Conservation (phyloP, 306 rosid species). For the Hylodesmum podocarpum region DNA sequence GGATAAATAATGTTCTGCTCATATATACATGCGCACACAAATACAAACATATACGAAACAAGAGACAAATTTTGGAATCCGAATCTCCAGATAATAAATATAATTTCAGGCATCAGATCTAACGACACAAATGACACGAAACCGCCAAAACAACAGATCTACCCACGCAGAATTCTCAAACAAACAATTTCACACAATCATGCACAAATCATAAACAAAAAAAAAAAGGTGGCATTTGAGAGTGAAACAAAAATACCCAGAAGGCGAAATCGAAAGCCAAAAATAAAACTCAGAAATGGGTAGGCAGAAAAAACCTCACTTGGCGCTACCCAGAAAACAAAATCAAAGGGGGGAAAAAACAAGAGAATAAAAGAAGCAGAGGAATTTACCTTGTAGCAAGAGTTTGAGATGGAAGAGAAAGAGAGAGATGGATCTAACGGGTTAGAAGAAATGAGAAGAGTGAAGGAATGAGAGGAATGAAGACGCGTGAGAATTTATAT, state of each 20-base stretch:
- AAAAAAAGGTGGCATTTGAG: background rate
- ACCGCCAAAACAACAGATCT: slow-evolving; percentile 40
- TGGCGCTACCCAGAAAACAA: background rate
- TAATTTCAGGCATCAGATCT: slow-evolving; percentile 41
- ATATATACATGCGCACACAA: background rate
- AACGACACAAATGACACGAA: background rate
- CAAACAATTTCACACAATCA: slow-evolving; percentile 12
- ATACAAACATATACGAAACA: background rate
- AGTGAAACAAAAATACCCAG: background rate
- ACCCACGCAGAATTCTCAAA: slow-evolving; percentile 9
- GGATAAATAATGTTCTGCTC: background rate
- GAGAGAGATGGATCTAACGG: slow-evolving; percentile 38
- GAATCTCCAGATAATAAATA: background rate
- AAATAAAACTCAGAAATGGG: background rate
- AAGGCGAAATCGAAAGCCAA: slow-evolving; percentile 1
- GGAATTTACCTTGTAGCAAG: slow-evolving; percentile 30
- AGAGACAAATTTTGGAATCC: slow-evolving; percentile 16
- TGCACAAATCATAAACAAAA: background rate
- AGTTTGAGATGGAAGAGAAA: slow-evolving; percentile 17
- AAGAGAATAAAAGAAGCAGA: background rate
- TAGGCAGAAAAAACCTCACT: background rate
- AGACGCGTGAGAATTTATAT: slow-evolving; percentile 33
- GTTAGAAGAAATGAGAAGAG: slow-evolving; percentile 1
- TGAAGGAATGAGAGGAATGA: slow-evolving; percentile 22
- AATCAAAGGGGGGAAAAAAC: background rate